Conservation (phyloP, 2,329 filamentous ascomycete genomes). For the Cordyceps tenuipes region DNA sequence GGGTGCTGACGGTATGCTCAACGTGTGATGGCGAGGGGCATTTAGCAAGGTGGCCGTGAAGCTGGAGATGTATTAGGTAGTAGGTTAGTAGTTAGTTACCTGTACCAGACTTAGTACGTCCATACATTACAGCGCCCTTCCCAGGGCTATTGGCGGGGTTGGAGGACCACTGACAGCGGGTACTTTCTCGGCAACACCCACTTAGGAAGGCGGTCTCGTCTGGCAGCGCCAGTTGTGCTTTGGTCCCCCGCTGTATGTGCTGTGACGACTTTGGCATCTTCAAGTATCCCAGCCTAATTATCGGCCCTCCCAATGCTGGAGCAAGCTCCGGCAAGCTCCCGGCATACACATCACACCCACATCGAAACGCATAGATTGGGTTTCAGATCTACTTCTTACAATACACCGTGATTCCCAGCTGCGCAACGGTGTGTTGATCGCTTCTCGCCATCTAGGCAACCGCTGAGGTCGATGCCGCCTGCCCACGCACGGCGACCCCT, state of each 20-base stretch:
- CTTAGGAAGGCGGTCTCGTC: slow-evolving; percentile 10
- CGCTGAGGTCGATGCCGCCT: neutral
- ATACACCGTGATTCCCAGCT: neutral
- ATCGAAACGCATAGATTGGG: neutral
- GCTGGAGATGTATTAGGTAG: neutral
- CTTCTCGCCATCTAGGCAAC: neutral
- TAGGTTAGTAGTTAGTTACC: too few relatives aligned
- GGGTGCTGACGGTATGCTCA: neutral
- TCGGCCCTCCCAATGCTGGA: neutral
- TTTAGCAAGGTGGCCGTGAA: neutral
- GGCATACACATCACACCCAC: neutral
- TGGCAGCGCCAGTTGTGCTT: neutral
- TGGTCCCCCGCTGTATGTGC: neutral
- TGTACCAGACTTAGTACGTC: too few relatives aligned
- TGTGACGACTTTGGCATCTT: neutral
- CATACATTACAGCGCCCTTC: too few relatives aligned
- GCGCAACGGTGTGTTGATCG: too few relatives aligned
- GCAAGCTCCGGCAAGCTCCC: neutral
- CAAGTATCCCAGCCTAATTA: neutral
- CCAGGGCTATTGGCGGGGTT: too few relatives aligned
- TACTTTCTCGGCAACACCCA: neutral
- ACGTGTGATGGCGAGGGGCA: neutral
- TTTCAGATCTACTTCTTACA: neutral
- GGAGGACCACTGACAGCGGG: too few relatives aligned
- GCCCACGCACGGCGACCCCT: neutral